A percentile compares a stretch with the other conserved stretches of the same genome.
These are phyloP conservation scores for Syzygium malaccense DNA, from an alignment of 441 rosid genomes.

Conservation along the genomic window DNA sequence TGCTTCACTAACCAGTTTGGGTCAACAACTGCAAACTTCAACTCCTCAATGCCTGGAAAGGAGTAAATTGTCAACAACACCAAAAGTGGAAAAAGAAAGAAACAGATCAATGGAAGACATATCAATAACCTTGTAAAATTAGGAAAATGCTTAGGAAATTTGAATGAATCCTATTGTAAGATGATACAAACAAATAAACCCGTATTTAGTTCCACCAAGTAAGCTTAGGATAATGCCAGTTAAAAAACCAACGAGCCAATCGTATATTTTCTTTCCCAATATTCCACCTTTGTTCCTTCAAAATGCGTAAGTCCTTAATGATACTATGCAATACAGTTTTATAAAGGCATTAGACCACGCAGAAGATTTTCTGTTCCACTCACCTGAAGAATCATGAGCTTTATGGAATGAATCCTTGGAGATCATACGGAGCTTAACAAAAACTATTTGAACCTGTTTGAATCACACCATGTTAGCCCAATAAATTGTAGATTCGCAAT, in stretches of 20 bases:
- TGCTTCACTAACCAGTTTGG: constrained; percentile 63
- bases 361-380: constrained; percentile 3
- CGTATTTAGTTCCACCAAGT: background rate
- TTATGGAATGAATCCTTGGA: constrained; percentile 37
- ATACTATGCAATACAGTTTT: background rate
- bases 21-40: constrained; percentile 59
- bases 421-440: constrained; percentile 44
- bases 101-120: background rate
- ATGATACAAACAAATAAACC: background rate
- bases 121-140: background rate
- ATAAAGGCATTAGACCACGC: background rate
- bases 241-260: background rate
- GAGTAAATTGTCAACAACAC: constrained; percentile 6
- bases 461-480: background rate
- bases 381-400: constrained; percentile 39
- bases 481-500: constrained; percentile 1
- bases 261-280: background rate
- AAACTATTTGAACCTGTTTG: constrained; percentile 49
- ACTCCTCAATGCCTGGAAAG: constrained; percentile 62
- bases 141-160: background rate
- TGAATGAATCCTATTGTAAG: background rate
- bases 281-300: background rate
- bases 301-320: background rate
- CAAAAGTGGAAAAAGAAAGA: constrained; percentile 11
- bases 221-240: background rate